Evolutionary conservation across 108 stramenopile species (phyloP).

Genomic region (Cylindrotheca closterium): DNA sequence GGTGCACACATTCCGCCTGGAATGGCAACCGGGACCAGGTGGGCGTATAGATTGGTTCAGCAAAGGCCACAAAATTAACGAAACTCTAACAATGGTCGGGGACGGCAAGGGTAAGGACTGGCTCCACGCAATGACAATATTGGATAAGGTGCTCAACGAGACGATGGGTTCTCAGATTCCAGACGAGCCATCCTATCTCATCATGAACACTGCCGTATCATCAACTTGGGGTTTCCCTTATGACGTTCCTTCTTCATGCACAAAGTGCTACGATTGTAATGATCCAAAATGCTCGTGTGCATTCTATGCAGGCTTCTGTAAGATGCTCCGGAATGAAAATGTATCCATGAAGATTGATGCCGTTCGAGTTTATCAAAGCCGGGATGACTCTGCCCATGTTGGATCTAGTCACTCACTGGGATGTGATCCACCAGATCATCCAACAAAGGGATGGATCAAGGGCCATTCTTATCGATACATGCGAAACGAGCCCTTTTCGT

Average conservation of each 20-base stretch:
- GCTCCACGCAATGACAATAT: constrained; percentile 73
- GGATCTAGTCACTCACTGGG: constrained; percentile 78
- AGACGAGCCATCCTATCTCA: constrained; percentile 88
- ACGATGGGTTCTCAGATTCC: constrained; percentile 90
- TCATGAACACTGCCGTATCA: constrained; percentile 92
- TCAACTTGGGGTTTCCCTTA: constrained; percentile 96
- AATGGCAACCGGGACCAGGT: constrained; percentile 93
- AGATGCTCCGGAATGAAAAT: constrained; percentile 61
- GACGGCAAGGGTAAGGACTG: constrained; percentile 79
- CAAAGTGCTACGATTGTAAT: constrained; percentile 87
- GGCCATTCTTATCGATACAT: constrained; percentile 84
- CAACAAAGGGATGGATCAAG: constrained; percentile 87
- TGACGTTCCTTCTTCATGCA: constrained; percentile 74
- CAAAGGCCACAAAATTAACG: constrained; percentile 63
- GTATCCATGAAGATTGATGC: constrained; percentile 84
- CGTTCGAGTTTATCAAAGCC: constrained; percentile 87
- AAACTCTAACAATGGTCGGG: constrained; percentile 56
- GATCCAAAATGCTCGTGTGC: constrained; percentile 87
- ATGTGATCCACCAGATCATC: constrained; percentile 85
- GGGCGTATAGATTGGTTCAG: constrained; percentile 90
- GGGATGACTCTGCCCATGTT: constrained; percentile 54
- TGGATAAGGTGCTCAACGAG: constrained; percentile 55
- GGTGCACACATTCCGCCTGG: constrained; percentile 88
- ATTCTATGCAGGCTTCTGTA: constrained; percentile 85
- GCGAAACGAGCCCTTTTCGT: constrained; percentile 74